Evolutionary conservation across 495 filamentous ascomycete species (phyloP).

Genomic region (Lophiotrema nucula): DNA sequence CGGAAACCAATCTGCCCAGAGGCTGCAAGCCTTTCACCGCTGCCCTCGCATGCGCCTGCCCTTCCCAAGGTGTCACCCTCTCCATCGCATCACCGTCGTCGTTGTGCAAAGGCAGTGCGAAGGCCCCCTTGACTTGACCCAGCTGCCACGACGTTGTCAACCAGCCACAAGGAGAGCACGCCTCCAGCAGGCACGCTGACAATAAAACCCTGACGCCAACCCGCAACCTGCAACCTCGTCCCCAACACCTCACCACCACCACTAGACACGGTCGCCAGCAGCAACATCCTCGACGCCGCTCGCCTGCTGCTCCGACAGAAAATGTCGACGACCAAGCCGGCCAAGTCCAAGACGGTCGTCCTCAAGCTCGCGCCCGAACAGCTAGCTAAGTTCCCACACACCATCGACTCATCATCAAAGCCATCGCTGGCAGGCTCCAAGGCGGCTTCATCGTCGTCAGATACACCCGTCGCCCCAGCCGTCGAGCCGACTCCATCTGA

Average conservation of each 20-base stretch:
- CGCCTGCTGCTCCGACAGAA: conserved; percentile 1
- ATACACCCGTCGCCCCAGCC: conserved; percentile 50
- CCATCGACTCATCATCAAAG: conserved; percentile 21
- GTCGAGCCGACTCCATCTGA: conserved; percentile 56
- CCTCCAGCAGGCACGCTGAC: conserved; percentile 14
- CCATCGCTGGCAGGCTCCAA: conserved; percentile 37
- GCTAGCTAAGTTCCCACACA: conserved; percentile 50
- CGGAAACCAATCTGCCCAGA: no score
- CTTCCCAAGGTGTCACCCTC: no score
- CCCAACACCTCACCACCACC: conserved; percentile 8
- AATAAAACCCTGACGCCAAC: conserved; percentile 21
- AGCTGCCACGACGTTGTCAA: no score
- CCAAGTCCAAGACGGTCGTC: conserved; percentile 49
- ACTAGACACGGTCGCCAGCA: neutral
- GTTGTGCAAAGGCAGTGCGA: no score
- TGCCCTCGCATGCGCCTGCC: no score
- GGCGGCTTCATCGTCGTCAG: conserved; percentile 41
- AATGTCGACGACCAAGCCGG: conserved; percentile 42
- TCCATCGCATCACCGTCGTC: no score
- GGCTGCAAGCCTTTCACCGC: no score
- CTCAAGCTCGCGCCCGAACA: conserved; percentile 53
- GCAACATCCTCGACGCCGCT: conserved; percentile 9
- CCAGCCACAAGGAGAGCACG: conserved; percentile 3
- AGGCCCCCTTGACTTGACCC: no score
- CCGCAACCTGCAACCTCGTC: neutral